Evolutionary conservation across 768 basidiomycete species (phyloP).

Genomic region (Coprinopsis sp.): DNA sequence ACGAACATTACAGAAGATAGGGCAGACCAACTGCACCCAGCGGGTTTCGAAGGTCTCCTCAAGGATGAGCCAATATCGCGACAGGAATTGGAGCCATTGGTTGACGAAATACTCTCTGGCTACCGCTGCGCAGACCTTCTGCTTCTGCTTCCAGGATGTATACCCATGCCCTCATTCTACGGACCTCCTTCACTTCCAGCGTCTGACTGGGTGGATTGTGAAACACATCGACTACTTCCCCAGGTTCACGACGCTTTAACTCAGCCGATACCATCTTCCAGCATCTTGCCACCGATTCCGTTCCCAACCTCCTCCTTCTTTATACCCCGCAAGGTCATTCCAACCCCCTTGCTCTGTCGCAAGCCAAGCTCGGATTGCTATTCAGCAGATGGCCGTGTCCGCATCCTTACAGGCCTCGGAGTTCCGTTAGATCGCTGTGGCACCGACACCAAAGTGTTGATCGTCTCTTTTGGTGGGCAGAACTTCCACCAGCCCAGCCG

Average conservation of each 20-base stretch:
- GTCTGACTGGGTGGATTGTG: conserved; percentile 54
- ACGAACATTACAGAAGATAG: conserved; percentile 44
- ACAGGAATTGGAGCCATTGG: conserved; percentile 50
- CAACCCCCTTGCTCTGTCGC: conserved; percentile 70
- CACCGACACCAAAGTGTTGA: conserved; percentile 47
- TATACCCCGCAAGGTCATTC: conserved; percentile 34
- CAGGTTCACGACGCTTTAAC: conserved; percentile 41
- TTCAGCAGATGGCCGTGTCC: conserved; percentile 46
- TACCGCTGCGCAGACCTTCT: conserved; percentile 71
- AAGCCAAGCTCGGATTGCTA: conserved; percentile 38
- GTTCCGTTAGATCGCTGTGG: conserved; percentile 51
- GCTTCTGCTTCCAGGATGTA: conserved; percentile 63
- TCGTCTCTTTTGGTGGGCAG: conserved; percentile 82
- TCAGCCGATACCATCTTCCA: conserved; percentile 22
- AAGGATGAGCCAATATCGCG: conserved; percentile 54
- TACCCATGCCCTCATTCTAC: conserved; percentile 74
- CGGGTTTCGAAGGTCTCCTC: conserved; percentile 25
- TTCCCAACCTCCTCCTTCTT: conserved; percentile 20
- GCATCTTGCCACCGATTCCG: conserved; percentile 41
- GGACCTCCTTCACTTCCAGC: conserved; percentile 52
- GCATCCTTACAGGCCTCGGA: conserved; percentile 54
- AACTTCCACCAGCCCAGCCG: conserved; percentile 53
- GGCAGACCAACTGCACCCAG: conserved; percentile 2
- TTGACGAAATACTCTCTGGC: conserved; percentile 57
- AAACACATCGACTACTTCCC: conserved; percentile 39